These are phyloP conservation scores for Cenchrus fungigraminus DNA, from an alignment of 176 grass and related monocot genomes.

Conservation along the genomic window DNA sequence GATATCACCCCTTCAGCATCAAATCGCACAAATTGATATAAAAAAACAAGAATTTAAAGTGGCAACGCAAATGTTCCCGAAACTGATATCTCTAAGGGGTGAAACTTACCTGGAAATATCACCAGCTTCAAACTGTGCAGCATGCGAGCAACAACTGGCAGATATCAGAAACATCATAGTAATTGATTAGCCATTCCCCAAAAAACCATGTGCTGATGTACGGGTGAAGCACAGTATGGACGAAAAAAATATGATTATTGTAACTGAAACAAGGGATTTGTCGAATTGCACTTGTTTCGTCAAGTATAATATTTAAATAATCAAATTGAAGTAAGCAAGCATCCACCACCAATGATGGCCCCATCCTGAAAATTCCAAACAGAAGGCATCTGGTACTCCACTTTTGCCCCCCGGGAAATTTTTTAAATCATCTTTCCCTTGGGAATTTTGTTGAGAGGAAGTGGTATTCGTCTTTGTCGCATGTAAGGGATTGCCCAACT, in stretches of 20 bases:
- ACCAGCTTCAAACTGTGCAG: background rate
- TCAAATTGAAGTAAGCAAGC: conserved; percentile 26
- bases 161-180: background rate
- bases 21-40: background rate
- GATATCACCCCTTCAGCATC: background rate
- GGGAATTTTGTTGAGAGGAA: conserved; percentile 26
- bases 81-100: conserved; percentile 5
- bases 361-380: conserved; percentile 42
- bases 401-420: conserved; percentile 4
- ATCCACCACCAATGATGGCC: conserved; percentile 6
- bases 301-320: background rate
- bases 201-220: background rate
- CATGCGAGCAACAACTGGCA: conserved; percentile 20
- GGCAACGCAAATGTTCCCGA: background rate
- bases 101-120: background rate
- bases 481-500: conserved; percentile 24
- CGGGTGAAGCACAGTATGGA: background rate
- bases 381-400: conserved; percentile 21
- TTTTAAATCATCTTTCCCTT: background rate
- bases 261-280: conserved; percentile 30
- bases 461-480: conserved; percentile 32
- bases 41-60: background rate
- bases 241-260: background rate
- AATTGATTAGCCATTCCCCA: background rate
- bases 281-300: background rate